phyloP scores from a whole-genome alignment of 1,284 basidiomycete species.

The Marasmius tenuissimus region DNA sequence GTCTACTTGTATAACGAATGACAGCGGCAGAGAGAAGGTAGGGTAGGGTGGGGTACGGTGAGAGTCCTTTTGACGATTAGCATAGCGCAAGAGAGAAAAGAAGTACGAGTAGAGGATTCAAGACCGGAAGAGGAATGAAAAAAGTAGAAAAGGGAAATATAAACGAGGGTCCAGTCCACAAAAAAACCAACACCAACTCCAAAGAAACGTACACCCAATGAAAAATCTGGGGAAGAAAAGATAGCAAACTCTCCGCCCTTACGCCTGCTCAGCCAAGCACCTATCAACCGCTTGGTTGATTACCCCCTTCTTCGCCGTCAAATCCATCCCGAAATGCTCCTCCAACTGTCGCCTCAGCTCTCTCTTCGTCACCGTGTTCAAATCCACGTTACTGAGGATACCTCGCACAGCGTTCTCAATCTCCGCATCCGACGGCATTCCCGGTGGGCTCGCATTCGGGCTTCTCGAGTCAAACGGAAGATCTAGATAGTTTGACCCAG shows the following conservation, averaged over 20 bases:
- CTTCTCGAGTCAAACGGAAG: constrained; percentile 55
- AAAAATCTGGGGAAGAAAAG: neutral
- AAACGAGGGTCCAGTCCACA: neutral
- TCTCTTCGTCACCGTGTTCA: constrained; percentile 89
- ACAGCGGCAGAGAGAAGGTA: neutral
- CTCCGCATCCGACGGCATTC: constrained; percentile 63
- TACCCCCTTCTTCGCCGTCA: constrained; percentile 61
- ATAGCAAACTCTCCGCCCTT: neutral
- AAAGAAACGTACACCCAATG: neutral
- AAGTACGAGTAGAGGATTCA: neutral
- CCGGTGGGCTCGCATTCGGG: constrained; percentile 46
- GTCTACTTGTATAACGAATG: neutral
- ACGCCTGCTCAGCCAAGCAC: constrained; percentile 14
- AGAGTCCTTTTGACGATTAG: neutral
- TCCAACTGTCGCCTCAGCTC: constrained; percentile 83
- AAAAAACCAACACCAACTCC: neutral
- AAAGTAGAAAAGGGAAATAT: neutral
- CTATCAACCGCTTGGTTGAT: constrained; percentile 76
- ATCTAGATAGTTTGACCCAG: constrained; percentile 74
- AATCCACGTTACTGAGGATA: constrained; percentile 74
- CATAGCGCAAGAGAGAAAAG: neutral
- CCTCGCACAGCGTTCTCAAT: constrained; percentile 73
- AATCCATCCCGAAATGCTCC: constrained; percentile 72
- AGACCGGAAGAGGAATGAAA: neutral
- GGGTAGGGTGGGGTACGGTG: neutral